phyloP scores from a whole-genome alignment of 169 alveolate species.

The Cryptosporidium muris region DNA sequence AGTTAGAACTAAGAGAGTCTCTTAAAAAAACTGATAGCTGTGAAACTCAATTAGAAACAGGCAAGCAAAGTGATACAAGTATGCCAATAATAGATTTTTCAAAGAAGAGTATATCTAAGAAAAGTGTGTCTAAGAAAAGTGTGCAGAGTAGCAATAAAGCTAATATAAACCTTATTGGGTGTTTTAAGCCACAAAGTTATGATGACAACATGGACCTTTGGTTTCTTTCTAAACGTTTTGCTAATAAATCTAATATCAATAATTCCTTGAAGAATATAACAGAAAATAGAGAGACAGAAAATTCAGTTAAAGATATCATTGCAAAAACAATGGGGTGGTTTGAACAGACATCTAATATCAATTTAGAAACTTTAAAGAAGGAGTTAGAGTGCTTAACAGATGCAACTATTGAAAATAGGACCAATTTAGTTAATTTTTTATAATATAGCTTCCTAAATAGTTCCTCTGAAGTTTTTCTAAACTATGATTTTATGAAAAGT shows the following conservation, averaged over 20 bases:
- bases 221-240: conserved; percentile 28
- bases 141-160: background rate
- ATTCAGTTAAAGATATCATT: conserved; percentile 19
- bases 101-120: background rate
- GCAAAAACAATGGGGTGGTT: conserved; percentile 42
- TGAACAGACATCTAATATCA: background rate
- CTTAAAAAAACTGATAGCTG: too few relatives aligned
- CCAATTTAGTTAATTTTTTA: too few relatives aligned
- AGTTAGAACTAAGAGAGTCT: too few relatives aligned
- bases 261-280: background rate
- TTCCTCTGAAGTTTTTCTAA: too few relatives aligned
- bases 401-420: too few relatives aligned
- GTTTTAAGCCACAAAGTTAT: background rate
- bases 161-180: background rate
- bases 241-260: background rate
- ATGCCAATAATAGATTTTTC: conserved; percentile 1
- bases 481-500: too few relatives aligned
- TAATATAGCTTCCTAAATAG: too few relatives aligned
- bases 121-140: background rate
- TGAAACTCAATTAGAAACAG: too few relatives aligned
- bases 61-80: background rate
- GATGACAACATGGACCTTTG: conserved; percentile 30
- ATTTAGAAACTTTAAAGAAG: too few relatives aligned
- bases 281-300: background rate
- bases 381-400: too few relatives aligned